Conservation (phyloP, 139 green algal species). For the Pseudopediastrum boryanum region DNA sequence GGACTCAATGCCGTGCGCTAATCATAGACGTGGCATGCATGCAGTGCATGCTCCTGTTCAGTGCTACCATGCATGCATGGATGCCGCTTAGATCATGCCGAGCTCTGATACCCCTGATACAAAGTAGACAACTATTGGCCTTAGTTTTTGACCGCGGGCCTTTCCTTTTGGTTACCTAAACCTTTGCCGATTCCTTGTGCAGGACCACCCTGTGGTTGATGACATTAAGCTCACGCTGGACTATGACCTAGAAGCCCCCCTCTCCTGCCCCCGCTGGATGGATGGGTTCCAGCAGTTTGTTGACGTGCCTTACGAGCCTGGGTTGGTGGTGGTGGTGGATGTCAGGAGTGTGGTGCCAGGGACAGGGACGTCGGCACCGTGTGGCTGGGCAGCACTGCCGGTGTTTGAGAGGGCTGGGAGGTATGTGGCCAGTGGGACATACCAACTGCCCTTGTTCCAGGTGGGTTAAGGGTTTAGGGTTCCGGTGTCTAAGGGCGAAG, state of each 20-base stretch:
- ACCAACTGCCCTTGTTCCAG: conserved; percentile 69
- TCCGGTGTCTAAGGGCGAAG: too few relatives aligned
- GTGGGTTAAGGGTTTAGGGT: too few relatives aligned
- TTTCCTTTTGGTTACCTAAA: too few relatives aligned
- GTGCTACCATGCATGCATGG: background rate
- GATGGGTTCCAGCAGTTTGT: conserved; percentile 67
- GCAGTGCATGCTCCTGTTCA: too few relatives aligned
- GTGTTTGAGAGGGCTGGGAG: conserved; percentile 58
- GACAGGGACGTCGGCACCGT: conserved; percentile 52
- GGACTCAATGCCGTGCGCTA: too few relatives aligned
- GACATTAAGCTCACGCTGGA: conserved; percentile 60
- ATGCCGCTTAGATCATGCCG: too few relatives aligned
- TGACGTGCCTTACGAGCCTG: conserved; percentile 55
- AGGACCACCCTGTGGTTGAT: conserved; percentile 36
- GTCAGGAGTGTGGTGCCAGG: conserved; percentile 49
- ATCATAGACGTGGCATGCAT: too few relatives aligned
- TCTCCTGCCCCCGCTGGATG: conserved; percentile 50
- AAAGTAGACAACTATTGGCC: background rate
- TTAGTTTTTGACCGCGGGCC: background rate
- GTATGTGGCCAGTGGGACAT: conserved; percentile 62
- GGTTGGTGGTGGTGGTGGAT: conserved; percentile 61
- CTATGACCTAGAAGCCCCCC: conserved; percentile 62
- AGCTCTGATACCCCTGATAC: background rate
- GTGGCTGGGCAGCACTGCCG: conserved; percentile 66
- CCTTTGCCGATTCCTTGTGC: background rate